phyloP scores from a whole-genome alignment of 768 basidiomycete species.

The Candolleomyces efflorescens region DNA sequence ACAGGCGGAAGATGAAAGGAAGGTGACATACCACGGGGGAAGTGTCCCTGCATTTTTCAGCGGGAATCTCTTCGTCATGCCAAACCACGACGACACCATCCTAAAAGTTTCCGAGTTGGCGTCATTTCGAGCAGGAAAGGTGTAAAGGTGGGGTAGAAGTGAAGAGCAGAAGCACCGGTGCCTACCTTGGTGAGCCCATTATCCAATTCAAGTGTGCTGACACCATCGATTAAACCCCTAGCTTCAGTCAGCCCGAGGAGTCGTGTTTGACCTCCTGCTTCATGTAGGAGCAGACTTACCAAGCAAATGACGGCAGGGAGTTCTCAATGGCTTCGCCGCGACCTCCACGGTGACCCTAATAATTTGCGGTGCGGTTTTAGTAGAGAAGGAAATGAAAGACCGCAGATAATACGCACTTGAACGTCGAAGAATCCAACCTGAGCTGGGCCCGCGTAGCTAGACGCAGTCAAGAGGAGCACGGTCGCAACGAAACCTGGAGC shows the following conservation, averaged over 20 bases:
- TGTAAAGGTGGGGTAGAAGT: background rate
- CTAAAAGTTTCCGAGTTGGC: constrained; percentile 26
- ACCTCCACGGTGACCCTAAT: constrained; percentile 70
- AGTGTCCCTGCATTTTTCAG: constrained; percentile 69
- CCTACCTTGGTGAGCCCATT: constrained; percentile 69
- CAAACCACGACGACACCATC: constrained; percentile 77
- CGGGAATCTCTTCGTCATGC: constrained; percentile 68
- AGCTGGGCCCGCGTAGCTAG: background rate
- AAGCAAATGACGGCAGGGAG: constrained; percentile 71
- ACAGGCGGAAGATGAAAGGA: background rate
- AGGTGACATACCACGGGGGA: constrained; percentile 46
- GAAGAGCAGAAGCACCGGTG: background rate
- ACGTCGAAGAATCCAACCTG: constrained; percentile 9
- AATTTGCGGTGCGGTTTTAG: background rate
- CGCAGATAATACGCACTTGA: constrained; percentile 13
- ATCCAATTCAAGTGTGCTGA: constrained; percentile 74
- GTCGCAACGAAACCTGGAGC: background rate
- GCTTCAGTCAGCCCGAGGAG: background rate
- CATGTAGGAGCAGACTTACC: constrained; percentile 34
- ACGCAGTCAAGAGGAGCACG: background rate
- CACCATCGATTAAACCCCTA: constrained; percentile 74
- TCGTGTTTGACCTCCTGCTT: background rate
- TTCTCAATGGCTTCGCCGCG: constrained; percentile 74
- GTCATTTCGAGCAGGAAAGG: background rate
- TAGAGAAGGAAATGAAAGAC: background rate